Percentiles rank a stretch among this genome's conserved stretches.
Evolutionary conservation across 768 basidiomycete genomes (phyloP).

Genomic region (Lactarius psammicola): DNA sequence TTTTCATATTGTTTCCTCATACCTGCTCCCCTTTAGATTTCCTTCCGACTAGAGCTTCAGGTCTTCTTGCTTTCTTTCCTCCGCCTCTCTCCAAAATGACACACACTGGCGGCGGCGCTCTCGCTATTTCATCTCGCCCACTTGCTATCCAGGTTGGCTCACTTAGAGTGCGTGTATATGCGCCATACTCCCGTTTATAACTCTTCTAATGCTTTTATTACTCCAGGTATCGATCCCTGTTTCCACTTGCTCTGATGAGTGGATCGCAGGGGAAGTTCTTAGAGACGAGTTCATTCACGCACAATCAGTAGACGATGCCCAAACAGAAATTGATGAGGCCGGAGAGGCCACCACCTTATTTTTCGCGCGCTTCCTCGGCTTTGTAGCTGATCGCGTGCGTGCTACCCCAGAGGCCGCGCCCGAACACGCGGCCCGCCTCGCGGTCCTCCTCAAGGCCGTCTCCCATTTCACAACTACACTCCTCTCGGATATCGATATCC

Average conservation of each 20-base stretch:
- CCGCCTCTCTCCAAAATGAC: conserved; percentile 35
- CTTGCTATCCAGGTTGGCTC: conserved; percentile 36
- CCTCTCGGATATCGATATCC: conserved; percentile 73
- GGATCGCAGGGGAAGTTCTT: conserved; percentile 91
- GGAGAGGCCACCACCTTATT: conserved; percentile 74
- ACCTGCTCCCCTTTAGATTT: conserved; percentile 19
- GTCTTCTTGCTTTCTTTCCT: conserved; percentile 23
- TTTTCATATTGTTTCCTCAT: conserved; percentile 12
- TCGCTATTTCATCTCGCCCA: conserved; percentile 39
- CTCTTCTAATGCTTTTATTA: conserved; percentile 18
- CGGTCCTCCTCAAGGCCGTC: conserved; percentile 72
- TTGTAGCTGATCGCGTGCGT: conserved; percentile 63
- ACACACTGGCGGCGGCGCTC: conserved; percentile 35
- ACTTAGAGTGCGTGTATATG: conserved; percentile 37
- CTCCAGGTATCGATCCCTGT: conserved; percentile 81
- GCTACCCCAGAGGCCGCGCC: conserved; percentile 51
- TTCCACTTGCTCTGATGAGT: conserved; percentile 74
- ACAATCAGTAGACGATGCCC: conserved; percentile 56
- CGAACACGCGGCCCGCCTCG: conserved; percentile 44
- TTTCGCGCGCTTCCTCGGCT: conserved; percentile 77
- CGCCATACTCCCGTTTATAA: neutral
- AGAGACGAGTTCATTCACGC: conserved; percentile 81
- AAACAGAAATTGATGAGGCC: conserved; percentile 54
- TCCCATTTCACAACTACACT: conserved; percentile 75
- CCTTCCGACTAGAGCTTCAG: conserved; percentile 17